Evolutionary conservation across 2,329 filamentous ascomycete species (phyloP).

Genomic region (Fusarium musae): DNA sequence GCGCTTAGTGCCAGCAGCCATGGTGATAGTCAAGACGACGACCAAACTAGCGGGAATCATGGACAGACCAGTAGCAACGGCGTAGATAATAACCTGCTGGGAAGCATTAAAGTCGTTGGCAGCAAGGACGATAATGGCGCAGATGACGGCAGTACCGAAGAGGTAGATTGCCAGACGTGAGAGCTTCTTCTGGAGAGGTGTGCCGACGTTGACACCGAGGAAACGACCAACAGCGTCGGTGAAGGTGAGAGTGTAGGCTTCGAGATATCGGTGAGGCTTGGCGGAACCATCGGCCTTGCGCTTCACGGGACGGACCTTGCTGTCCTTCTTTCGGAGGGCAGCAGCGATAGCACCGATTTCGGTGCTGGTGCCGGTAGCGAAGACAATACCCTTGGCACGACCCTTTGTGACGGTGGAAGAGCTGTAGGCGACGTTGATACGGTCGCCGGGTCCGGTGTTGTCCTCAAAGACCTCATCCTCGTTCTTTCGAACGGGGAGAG

Average conservation of each 20-base stretch:
- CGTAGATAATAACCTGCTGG: constrained; percentile 69
- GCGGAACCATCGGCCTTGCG: constrained; percentile 63
- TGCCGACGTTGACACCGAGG: constrained; percentile 75
- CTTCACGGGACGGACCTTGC: constrained; percentile 62
- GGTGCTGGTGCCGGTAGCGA: constrained; percentile 70
- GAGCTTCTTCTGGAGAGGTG: constrained; percentile 75
- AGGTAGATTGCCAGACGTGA: constrained; percentile 74
- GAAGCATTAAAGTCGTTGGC: constrained; percentile 67
- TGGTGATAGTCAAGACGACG: constrained; percentile 68
- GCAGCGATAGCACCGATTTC: constrained; percentile 71
- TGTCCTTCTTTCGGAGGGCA: constrained; percentile 60
- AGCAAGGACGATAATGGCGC: constrained; percentile 75
- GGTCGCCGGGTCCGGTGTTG: constrained; percentile 62
- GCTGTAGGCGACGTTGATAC: constrained; percentile 71
- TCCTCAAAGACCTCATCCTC: constrained; percentile 55
- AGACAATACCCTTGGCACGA: constrained; percentile 68
- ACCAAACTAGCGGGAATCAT: constrained; percentile 64
- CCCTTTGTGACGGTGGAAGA: constrained; percentile 72
- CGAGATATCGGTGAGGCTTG: constrained; percentile 62
- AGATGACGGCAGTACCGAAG: constrained; percentile 73
- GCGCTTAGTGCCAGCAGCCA: constrained; percentile 63
- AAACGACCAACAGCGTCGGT: constrained; percentile 70
- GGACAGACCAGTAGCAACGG: constrained; percentile 59
- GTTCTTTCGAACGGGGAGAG: constrained; percentile 68
- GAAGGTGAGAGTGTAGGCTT: constrained; percentile 60